Percentiles rank a stretch among this genome's conserved stretches.
These are phyloP conservation scores for Acanthamoeba quina DNA, from an alignment of 208 protist species.

Conservation along the genomic window DNA sequence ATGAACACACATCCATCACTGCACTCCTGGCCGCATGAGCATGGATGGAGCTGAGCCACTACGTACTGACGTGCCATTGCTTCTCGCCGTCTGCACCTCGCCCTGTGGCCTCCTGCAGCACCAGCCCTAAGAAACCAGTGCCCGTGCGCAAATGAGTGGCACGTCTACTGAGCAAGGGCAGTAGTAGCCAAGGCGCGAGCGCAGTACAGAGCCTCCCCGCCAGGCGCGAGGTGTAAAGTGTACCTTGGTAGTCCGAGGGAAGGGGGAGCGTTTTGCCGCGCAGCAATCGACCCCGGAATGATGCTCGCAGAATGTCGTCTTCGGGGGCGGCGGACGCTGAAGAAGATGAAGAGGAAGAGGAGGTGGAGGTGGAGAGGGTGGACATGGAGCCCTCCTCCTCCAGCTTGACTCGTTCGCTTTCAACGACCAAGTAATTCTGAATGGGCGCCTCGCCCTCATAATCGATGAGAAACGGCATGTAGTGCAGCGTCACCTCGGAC, in stretches of 20 bases:
- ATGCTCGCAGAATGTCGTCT: neutral
- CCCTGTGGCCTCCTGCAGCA: neutral
- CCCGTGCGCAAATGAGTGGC: neutral
- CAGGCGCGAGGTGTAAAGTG: neutral
- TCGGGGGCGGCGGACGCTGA: neutral
- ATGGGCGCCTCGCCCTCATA: slow-evolving; percentile 33
- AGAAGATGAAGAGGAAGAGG: neutral
- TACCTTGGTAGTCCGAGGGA: neutral
- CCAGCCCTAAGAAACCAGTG: neutral
- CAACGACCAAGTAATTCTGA: neutral
- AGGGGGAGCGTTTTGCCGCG: slow-evolving; percentile 9
- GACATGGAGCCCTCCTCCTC: slow-evolving; percentile 1
- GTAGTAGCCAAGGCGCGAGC: neutral
- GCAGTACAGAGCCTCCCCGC: neutral
- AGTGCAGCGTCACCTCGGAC: neutral
- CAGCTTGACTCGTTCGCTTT: neutral
- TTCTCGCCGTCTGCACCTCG: neutral
- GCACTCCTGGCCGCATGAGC: neutral
- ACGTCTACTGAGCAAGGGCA: neutral
- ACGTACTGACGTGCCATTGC: slow-evolving; percentile 13
- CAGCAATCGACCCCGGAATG: neutral
- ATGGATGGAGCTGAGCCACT: neutral
- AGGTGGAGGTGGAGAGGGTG: neutral
- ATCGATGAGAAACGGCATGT: slow-evolving; percentile 27
- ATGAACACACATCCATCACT: neutral